These are phyloP conservation scores for Penicillium alfredii DNA, from an alignment of 495 filamentous ascomycete genomes.

Conservation along the genomic window DNA sequence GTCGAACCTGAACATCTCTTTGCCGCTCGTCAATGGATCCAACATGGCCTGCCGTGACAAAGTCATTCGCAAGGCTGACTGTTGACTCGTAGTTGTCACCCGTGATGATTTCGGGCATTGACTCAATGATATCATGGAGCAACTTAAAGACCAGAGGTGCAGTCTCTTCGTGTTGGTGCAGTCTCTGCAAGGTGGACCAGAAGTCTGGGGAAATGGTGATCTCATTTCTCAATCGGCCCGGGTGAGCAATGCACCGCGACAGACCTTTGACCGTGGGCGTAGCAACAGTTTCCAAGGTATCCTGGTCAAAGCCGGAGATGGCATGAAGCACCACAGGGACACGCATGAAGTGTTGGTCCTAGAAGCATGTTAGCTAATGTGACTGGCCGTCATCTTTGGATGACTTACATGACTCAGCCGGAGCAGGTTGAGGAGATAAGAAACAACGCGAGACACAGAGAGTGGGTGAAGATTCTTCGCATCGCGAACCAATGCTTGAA, in stretches of 20 bases:
- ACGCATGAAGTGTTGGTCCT: slow-evolving; percentile 86
- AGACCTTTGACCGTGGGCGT: slow-evolving; percentile 71
- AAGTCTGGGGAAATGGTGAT: slow-evolving; percentile 96
- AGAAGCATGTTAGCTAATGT: slow-evolving; percentile 28
- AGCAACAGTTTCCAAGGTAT: slow-evolving; percentile 69
- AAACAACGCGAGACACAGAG: slow-evolving; percentile 73
- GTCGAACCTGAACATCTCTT: slow-evolving; percentile 52
- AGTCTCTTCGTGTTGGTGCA: slow-evolving; percentile 61
- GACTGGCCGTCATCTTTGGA: background rate
- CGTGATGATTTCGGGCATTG: slow-evolving; percentile 67
- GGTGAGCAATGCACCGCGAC: slow-evolving; percentile 67
- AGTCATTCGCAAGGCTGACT: slow-evolving; percentile 78
- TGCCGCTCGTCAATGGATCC: slow-evolving; percentile 77
- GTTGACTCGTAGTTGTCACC: slow-evolving; percentile 92
- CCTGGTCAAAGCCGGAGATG: slow-evolving; percentile 78
- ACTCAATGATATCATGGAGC: slow-evolving; percentile 62
- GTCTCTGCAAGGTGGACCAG: slow-evolving; percentile 80
- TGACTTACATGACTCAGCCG: slow-evolving; percentile 79
- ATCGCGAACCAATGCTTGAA: slow-evolving; percentile 78
- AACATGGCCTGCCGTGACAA: slow-evolving; percentile 76
- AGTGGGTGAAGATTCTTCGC: slow-evolving; percentile 70
- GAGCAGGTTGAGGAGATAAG: slow-evolving; percentile 78
- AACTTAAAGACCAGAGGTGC: slow-evolving; percentile 78
- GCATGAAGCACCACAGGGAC: slow-evolving; percentile 89
- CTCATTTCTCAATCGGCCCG: slow-evolving; percentile 74